Evolutionary conservation across 345 rosid genomes (phyloP).

Genomic region (Erodium maritimum): DNA sequence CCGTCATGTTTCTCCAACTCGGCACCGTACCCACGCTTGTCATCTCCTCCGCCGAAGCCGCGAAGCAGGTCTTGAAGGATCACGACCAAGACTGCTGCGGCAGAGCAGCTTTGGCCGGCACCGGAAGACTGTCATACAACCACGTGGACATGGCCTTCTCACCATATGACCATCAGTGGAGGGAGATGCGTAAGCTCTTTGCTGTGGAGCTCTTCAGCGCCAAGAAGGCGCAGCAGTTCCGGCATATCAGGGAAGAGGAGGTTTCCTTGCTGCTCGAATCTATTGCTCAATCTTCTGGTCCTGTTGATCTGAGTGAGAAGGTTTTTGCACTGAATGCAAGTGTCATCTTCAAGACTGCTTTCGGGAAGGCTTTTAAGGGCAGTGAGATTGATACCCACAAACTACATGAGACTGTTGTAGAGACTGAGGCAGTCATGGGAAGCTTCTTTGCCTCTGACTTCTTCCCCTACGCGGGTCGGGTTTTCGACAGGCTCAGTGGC

Average conservation of each 20-base stretch:
- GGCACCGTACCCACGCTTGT: constrained; percentile 13
- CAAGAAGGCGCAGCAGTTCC: constrained; percentile 10
- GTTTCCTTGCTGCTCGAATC: constrained; percentile 18
- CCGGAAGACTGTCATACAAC: constrained; percentile 22
- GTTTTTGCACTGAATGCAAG: constrained; percentile 15
- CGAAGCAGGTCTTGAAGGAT: constrained; percentile 11
- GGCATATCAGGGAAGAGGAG: constrained; percentile 20
- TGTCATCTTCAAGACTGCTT: constrained; percentile 13
- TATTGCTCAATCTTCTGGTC: constrained; percentile 13
- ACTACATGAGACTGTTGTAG: constrained; percentile 7
- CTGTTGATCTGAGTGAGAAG: constrained; percentile 21
- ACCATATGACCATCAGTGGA: constrained; percentile 12
- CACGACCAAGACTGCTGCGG: constrained; percentile 17
- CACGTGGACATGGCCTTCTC: constrained; percentile 18
- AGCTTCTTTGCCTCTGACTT: constrained; percentile 13
- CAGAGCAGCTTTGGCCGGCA: constrained; percentile 11
- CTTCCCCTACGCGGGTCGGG: constrained; percentile 15
- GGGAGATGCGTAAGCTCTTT: constrained; percentile 21
- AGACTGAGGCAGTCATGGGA: constrained; percentile 7
- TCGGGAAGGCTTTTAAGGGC: constrained; percentile 21
- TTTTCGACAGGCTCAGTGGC: constrained; percentile 15
- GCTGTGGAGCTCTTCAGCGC: constrained; percentile 18
- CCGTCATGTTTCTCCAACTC: constrained; percentile 19
- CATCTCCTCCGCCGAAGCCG: constrained; percentile 19
- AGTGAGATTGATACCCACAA: constrained; percentile 6